Evolutionary conservation across 371 early-diverging fungal species (phyloP).

Genomic region (Mucor velutinosus): DNA sequence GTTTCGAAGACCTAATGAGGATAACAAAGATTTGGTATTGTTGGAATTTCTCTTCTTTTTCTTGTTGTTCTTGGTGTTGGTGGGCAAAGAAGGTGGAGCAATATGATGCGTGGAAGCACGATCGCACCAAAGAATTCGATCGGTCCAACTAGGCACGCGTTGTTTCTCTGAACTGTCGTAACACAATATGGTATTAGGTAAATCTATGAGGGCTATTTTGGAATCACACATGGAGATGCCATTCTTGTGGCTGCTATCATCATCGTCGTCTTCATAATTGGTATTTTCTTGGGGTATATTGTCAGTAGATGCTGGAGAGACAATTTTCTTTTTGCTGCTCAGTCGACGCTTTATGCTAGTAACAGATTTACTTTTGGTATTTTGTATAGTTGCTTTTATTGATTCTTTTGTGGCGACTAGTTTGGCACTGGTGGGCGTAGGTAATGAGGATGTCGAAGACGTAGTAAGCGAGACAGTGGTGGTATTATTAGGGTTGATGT

Average conservation of each 20-base stretch:
- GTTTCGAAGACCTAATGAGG: not conserved
- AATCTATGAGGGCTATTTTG: not conserved
- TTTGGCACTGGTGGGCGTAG: not conserved
- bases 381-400: not conserved
- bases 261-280: not conserved
- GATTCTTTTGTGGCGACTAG: not conserved
- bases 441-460: slow-evolving; percentile 18
- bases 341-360: slow-evolving; percentile 4
- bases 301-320: not conserved
- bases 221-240: not conserved
- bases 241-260: slow-evolving; percentile 1
- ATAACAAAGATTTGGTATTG: not conserved
- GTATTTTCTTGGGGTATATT: not conserved
- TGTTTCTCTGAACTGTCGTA: slow-evolving; percentile 83
- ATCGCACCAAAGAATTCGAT: slow-evolving; percentile 79
- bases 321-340: not conserved
- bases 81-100: not conserved
- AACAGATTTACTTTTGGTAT: slow-evolving; percentile 2
- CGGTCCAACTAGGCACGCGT: slow-evolving; percentile 91
- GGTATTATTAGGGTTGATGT: not conserved
- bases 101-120: slow-evolving; percentile 12
- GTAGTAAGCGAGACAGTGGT: not conserved
- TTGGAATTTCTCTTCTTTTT: slow-evolving; percentile 3
- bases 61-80: not conserved
- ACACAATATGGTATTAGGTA: slow-evolving; percentile 10